Conservation (phyloP, 129 eudicot genomes). For the Pseudognaphalium luteoalbum region DNA sequence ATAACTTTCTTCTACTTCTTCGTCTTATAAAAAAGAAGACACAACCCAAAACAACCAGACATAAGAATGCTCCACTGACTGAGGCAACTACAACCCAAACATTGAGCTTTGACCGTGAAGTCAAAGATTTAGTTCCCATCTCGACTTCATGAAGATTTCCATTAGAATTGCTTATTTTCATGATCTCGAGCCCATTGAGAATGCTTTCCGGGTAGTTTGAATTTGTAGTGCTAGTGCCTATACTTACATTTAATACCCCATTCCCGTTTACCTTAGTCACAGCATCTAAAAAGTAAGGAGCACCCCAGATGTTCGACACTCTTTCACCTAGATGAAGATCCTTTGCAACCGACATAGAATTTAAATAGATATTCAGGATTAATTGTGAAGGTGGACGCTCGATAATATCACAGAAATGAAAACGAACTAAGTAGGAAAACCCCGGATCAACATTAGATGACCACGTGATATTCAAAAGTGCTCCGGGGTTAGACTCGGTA, state of each 20-base stretch:
- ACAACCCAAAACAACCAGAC: constrained; percentile 34
- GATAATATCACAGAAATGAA: constrained; percentile 68
- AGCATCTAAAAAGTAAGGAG: constrained; percentile 54
- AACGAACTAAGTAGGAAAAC: constrained; percentile 61
- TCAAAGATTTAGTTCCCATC: constrained; percentile 22
- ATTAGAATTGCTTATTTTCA: constrained; percentile 60
- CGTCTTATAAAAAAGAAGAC: constrained; percentile 37
- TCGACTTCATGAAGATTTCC: constrained; percentile 42
- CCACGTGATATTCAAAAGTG: constrained; percentile 53
- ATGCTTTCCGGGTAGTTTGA: constrained; percentile 52
- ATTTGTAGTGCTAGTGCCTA: constrained; percentile 44
- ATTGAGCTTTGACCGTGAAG: constrained; percentile 35
- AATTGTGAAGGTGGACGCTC: constrained; percentile 17
- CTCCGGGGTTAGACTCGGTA: constrained; percentile 15
- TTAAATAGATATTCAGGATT: constrained; percentile 49
- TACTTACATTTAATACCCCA: constrained; percentile 39
- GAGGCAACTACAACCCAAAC: constrained; percentile 38
- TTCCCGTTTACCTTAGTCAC: constrained; percentile 35
- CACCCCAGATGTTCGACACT: constrained; percentile 40
- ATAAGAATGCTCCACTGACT: constrained; percentile 32
- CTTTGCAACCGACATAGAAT: constrained; percentile 38
- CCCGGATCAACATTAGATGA: constrained; percentile 49
- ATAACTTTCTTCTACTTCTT: constrained; percentile 35
- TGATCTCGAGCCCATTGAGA: constrained; percentile 72
- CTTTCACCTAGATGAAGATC: constrained; percentile 45